Evolutionary conservation across 2,329 filamentous ascomycete genomes (phyloP).

Genomic region (Akanthomyces dipterigenus): DNA sequence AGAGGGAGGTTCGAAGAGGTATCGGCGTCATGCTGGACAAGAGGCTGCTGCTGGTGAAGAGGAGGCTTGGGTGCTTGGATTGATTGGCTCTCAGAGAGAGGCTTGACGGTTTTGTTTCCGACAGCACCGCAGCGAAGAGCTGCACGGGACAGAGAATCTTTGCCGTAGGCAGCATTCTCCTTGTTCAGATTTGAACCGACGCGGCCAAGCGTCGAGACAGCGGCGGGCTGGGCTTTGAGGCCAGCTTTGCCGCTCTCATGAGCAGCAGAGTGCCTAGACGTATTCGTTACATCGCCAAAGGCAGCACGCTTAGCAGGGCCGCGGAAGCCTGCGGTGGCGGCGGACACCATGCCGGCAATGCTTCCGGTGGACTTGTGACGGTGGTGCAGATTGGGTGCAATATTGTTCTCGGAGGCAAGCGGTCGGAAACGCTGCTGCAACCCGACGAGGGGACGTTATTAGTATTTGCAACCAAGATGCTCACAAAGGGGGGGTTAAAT

Average conservation of each 20-base stretch:
- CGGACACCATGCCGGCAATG: slow-evolving; percentile 32
- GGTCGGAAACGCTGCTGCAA: slow-evolving; percentile 31
- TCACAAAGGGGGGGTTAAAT: slow-evolving; percentile 10
- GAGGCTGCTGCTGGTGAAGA: slow-evolving; percentile 1
- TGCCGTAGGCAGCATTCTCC: slow-evolving; percentile 33
- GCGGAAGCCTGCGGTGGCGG: slow-evolving; percentile 24
- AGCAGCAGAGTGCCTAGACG: slow-evolving; percentile 31
- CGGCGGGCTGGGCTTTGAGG: slow-evolving; percentile 23
- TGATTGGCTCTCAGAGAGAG: slow-evolving; percentile 7
- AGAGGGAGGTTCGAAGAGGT: slow-evolving; percentile 15
- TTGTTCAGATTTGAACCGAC: slow-evolving; percentile 29
- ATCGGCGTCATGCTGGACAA: slow-evolving; percentile 10
- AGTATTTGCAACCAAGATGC: slow-evolving; percentile 2
- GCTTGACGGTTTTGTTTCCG: slow-evolving; percentile 13
- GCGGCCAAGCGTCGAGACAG: slow-evolving; percentile 21
- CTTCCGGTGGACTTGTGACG: slow-evolving; percentile 73
- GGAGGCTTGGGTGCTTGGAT: slow-evolving; percentile 1
- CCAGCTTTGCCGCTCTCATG: slow-evolving; percentile 29
- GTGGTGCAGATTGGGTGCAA: slow-evolving; percentile 53
- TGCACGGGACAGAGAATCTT: slow-evolving; percentile 17
- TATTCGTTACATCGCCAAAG: slow-evolving; percentile 79
- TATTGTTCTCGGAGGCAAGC: slow-evolving; percentile 49
- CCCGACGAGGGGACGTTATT: slow-evolving; percentile 2
- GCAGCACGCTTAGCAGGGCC: slow-evolving; percentile 64
- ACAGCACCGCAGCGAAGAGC: slow-evolving; percentile 16